Percentiles rank a stretch among this genome's conserved stretches.
Evolutionary conservation across 371 early-diverging fungal species (phyloP).

Genomic region (Dinochytrium kinnereticum): DNA sequence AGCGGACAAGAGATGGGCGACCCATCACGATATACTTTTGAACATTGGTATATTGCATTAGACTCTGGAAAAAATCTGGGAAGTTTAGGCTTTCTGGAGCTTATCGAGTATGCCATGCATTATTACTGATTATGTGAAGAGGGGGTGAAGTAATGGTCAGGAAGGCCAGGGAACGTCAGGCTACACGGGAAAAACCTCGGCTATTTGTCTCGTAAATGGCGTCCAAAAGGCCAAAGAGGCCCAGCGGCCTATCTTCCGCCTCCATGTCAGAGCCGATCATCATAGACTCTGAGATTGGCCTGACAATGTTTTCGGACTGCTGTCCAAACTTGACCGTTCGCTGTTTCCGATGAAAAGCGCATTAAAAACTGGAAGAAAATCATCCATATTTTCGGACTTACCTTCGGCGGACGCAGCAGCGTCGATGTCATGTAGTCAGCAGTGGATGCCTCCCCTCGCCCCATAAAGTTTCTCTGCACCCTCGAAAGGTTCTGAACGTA

Average conservation of each 20-base stretch:
- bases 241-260: neutral
- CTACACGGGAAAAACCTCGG: neutral
- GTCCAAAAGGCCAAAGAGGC: slow-evolving; percentile 1
- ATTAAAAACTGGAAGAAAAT: too few species aligned
- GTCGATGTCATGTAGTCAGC: neutral
- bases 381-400: neutral
- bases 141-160: too few species aligned
- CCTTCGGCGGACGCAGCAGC: neutral
- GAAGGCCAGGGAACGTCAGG: neutral
- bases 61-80: too few species aligned
- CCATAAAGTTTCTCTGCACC: slow-evolving; percentile 7
- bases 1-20: too few species aligned
- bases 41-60: too few species aligned
- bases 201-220: slow-evolving; percentile 8
- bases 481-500: slow-evolving; percentile 58
- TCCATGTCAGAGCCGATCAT: neutral
- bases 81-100: neutral
- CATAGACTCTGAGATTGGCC: neutral
- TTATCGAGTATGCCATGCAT: too few species aligned
- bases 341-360: too few species aligned
- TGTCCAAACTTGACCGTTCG: slow-evolving; percentile 8
- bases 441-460: neutral
- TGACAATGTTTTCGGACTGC: neutral
- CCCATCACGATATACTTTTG: too few species aligned
- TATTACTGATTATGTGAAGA: too few species aligned